Conservation (phyloP, 495 filamentous ascomycete species). For the Articulospora tetracladia region DNA sequence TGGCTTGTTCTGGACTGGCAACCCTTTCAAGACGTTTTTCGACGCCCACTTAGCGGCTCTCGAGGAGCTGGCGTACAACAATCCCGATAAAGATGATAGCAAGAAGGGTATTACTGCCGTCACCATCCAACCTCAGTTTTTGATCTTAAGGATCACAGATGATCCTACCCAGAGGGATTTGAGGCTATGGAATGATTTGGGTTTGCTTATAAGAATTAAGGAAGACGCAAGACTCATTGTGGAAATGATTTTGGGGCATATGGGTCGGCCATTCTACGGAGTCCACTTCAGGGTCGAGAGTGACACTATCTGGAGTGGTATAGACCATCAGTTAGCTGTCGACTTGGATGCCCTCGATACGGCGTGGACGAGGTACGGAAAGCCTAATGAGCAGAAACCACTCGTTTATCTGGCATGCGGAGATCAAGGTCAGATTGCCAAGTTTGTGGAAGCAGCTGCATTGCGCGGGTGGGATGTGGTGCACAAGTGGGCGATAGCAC, state of each 20-base stretch:
- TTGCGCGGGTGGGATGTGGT: constrained; percentile 25
- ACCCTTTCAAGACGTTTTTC: constrained; percentile 23
- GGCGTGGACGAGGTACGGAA: constrained; percentile 18
- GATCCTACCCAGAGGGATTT: constrained; percentile 23
- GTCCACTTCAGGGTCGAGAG: constrained; percentile 27
- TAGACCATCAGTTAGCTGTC: constrained; percentile 21
- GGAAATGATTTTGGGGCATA: constrained; percentile 1
- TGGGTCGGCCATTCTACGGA: constrained; percentile 19
- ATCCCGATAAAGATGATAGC: neutral
- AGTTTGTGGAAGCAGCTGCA: constrained; percentile 18
- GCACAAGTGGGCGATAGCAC: constrained; percentile 22
- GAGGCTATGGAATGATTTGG: constrained; percentile 26
- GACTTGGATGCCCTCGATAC: constrained; percentile 25
- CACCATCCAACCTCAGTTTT: constrained; percentile 17
- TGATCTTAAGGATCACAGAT: constrained; percentile 26
- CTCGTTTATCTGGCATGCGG: constrained; percentile 26
- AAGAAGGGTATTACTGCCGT: constrained; percentile 21
- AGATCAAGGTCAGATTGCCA: constrained; percentile 20
- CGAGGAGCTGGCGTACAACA: neutral
- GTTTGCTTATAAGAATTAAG: constrained; percentile 16
- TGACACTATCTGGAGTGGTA: constrained; percentile 25
- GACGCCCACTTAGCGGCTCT: constrained; percentile 3
- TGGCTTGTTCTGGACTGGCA: constrained; percentile 23
- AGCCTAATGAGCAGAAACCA: constrained; percentile 9
- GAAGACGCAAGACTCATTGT: constrained; percentile 13